These are phyloP conservation scores for Brettanomyces naardenensis DNA, from an alignment of 805 yeast species.

Conservation along the genomic window DNA sequence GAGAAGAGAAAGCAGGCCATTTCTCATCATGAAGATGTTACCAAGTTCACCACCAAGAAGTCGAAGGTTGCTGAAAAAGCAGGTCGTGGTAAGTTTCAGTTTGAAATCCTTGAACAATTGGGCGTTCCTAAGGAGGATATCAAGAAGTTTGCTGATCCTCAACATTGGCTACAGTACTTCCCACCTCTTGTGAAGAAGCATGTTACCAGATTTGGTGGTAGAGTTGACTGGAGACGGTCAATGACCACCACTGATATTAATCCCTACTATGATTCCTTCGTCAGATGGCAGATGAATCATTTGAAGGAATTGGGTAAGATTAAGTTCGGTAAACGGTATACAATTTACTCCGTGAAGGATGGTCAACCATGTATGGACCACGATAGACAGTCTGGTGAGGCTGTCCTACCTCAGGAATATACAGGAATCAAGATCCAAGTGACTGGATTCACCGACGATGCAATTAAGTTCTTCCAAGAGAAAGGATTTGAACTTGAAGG, in stretches of 20 bases:
- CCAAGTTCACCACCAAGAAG: constrained; percentile 88
- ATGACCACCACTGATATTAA: constrained; percentile 92
- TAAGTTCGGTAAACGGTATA: constrained; percentile 96
- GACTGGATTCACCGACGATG: constrained; percentile 48
- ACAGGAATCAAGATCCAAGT: constrained; percentile 83
- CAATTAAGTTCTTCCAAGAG: constrained; percentile 45
- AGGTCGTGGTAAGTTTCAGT: constrained; percentile 91
- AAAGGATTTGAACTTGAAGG: constrained; percentile 37
- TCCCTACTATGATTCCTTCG: constrained; percentile 90
- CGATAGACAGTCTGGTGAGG: constrained; percentile 96
- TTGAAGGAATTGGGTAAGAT: constrained; percentile 82
- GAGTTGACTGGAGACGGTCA: constrained; percentile 98
- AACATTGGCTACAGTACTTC: constrained; percentile 83
- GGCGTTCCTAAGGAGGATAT: constrained; percentile 84
- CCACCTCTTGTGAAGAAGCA: constrained; percentile 83
- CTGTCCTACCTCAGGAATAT: constrained; percentile 94
- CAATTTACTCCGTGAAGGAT: constrained; percentile 94
- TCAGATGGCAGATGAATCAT: constrained; percentile 93
- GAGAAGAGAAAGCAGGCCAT: constrained; percentile 25
- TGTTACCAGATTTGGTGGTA: constrained; percentile 76
- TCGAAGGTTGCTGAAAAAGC: constrained; percentile 91
- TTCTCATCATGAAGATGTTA: constrained; percentile 58
- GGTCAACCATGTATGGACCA: constrained; percentile 99
- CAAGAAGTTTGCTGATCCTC: constrained; percentile 83
- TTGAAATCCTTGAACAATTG: constrained; percentile 90